These are phyloP conservation scores for Vitis riparia DNA, from an alignment of 164 flowering plant genomes.

Conservation along the genomic window DNA sequence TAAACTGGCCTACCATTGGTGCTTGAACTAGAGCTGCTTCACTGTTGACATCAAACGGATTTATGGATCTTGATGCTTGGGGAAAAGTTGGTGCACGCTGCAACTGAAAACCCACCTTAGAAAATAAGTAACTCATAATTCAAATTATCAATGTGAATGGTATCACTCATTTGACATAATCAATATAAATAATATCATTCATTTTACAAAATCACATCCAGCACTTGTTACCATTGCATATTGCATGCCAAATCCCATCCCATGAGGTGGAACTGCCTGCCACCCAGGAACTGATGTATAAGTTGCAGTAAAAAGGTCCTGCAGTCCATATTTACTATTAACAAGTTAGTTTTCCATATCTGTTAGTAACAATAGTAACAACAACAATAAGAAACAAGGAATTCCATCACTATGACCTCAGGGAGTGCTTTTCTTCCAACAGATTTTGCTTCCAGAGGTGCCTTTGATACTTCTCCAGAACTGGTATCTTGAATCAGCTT, in stretches of 20 bases:
- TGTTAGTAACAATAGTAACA: no score
- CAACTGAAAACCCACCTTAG: conserved; percentile 6
- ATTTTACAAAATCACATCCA: no score
- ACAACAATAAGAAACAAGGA: no score
- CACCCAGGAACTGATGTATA: conserved; percentile 33
- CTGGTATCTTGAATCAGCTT: conserved; percentile 16
- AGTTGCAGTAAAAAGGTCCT: conserved; percentile 54
- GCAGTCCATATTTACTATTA: neutral
- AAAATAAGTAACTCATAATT: neutral
- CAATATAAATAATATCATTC: no score
- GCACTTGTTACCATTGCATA: conserved; percentile 25
- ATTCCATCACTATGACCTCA: conserved; percentile 18
- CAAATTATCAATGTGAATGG: no score
- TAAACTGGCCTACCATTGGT: conserved; percentile 20
- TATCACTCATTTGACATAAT: no score
- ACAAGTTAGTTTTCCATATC: no score
- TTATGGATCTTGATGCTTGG: conserved; percentile 29
- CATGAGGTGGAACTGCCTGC: conserved; percentile 36
- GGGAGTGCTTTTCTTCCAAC: conserved; percentile 53
- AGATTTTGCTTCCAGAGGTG: conserved; percentile 20
- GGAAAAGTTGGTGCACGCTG: conserved; percentile 30
- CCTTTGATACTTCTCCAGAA: conserved; percentile 22
- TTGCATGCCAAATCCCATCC: conserved; percentile 33
- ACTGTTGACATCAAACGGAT: conserved; percentile 48
- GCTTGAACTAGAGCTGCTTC: conserved; percentile 22